A percentile compares a stretch with the other conserved stretches of the same genome.
phyloP scores from a whole-genome alignment of 805 yeast species.

The Clavispora vitiphila region DNA sequence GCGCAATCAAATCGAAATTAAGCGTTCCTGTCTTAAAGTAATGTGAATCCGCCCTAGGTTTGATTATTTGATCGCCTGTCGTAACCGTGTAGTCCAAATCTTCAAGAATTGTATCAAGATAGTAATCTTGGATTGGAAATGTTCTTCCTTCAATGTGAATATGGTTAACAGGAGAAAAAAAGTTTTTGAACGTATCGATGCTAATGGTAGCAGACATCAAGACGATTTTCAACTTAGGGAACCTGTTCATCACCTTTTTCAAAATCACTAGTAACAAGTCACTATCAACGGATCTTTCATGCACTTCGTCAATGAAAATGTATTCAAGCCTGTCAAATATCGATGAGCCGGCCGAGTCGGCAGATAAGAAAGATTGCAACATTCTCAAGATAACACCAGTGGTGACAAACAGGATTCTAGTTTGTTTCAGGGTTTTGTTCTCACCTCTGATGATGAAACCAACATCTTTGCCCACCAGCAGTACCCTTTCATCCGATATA shows the following conservation, averaged over 20 bases:
- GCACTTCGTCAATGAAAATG: constrained; percentile 92
- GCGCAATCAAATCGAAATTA: constrained; percentile 67
- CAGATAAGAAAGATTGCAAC: constrained; percentile 52
- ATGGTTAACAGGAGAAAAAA: constrained; percentile 57
- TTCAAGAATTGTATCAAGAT: constrained; percentile 61
- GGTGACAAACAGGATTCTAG: constrained; percentile 83
- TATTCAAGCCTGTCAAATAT: constrained; percentile 57
- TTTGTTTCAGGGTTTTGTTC: constrained; percentile 52
- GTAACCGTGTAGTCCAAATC: constrained; percentile 52
- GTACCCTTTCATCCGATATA: constrained; percentile 77
- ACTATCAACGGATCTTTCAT: constrained; percentile 87
- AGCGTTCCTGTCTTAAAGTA: constrained; percentile 65
- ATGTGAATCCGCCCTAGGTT: constrained; percentile 59
- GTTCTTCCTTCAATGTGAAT: constrained; percentile 91
- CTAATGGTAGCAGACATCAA: constrained; percentile 95
- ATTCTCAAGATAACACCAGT: constrained; percentile 88
- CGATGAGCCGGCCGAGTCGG: constrained; percentile 21
- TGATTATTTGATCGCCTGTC: constrained; percentile 34
- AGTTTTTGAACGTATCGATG: constrained; percentile 57
- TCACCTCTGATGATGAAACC: constrained; percentile 93
- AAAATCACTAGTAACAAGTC: constrained; percentile 78
- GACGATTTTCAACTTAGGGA: constrained; percentile 58
- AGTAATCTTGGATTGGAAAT: constrained; percentile 78
- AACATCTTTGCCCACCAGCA: constrained; percentile 63
- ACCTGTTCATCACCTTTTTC: constrained; percentile 51